A percentile compares a stretch with the other conserved stretches of the same genome.
These are phyloP conservation scores for Metschnikowia noctiluminum DNA, from an alignment of 805 yeast genomes.

Conservation along the genomic window DNA sequence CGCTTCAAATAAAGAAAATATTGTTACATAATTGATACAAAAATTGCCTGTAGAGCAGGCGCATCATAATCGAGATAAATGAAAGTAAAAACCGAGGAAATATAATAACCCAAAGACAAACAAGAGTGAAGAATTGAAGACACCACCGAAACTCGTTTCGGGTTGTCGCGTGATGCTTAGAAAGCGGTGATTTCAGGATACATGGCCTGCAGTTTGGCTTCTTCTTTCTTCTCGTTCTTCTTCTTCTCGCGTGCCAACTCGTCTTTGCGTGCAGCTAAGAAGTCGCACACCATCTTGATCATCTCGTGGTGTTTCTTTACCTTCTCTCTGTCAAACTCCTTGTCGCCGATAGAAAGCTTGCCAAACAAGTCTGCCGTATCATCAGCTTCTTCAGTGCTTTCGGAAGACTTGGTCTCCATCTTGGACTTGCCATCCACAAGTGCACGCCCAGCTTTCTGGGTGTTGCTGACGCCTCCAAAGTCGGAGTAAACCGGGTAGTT, in stretches of 20 bases:
- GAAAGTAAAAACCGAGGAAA: neutral
- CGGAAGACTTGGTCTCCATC: neutral
- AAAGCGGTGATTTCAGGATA: conserved; percentile 43
- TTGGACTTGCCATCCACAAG: conserved; percentile 1
- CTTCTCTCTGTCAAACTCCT: conserved; percentile 22
- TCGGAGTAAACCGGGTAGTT: conserved; percentile 26
- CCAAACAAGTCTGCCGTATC: conserved; percentile 11
- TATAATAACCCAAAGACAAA: neutral
- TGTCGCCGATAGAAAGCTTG: conserved; percentile 16
- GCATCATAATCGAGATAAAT: neutral
- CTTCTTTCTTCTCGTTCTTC: conserved; percentile 12
- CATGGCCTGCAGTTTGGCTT: conserved; percentile 16
- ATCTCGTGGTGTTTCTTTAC: conserved; percentile 37
- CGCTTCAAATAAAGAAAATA: no score
- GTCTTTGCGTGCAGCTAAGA: conserved; percentile 22
- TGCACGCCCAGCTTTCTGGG: conserved; percentile 33
- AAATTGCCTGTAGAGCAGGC: neutral
- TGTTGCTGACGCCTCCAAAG: conserved; percentile 35
- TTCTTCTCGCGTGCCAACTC: neutral
- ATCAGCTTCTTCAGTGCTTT: conserved; percentile 1
- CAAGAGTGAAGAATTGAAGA: neutral
- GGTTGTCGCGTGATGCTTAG: conserved; percentile 13
- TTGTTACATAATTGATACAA: no score
- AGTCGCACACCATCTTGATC: conserved; percentile 31
- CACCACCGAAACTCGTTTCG: neutral